Conservation (phyloP, 768 basidiomycete genomes). For the Sistotremastrum niveocremeum region DNA sequence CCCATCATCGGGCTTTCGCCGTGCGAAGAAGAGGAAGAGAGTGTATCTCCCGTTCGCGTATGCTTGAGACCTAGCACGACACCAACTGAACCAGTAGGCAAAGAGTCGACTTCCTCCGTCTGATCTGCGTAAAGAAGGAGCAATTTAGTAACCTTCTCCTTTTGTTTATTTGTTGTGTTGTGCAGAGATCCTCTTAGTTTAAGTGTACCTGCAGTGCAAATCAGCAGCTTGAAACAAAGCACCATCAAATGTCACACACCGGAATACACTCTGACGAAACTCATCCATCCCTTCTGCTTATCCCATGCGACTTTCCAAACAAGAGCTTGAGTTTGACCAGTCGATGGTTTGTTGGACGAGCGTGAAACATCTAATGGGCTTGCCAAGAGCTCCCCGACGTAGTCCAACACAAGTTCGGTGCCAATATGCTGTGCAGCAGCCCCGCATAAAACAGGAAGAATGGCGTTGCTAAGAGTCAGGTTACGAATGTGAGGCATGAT, state of each 20-base stretch:
- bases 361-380: constrained; percentile 57
- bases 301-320: constrained; percentile 91
- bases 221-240: constrained; percentile 5
- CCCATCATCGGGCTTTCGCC: constrained; percentile 27
- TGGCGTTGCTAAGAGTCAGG: constrained; percentile 48
- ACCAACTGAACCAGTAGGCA: constrained; percentile 74
- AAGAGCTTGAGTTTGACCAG: constrained; percentile 44
- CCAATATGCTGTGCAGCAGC: constrained; percentile 73
- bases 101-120: constrained; percentile 59
- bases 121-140: constrained; percentile 69
- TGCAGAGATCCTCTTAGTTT: constrained; percentile 45
- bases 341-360: constrained; percentile 25
- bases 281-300: constrained; percentile 79
- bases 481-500: constrained; percentile 55
- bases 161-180: constrained; percentile 54
- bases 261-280: constrained; percentile 80
- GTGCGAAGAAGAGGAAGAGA: constrained; percentile 36
- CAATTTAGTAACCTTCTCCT: constrained; percentile 63
- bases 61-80: constrained; percentile 72
- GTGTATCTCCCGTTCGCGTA: constrained; percentile 80
- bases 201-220: constrained; percentile 40
- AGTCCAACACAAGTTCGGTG: constrained; percentile 70
- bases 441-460: constrained; percentile 74
- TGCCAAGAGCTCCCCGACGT: constrained; percentile 65
- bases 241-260: constrained; percentile 30